Base-by-base conservation (phyloP, 2,329 filamentous ascomycete genomes). In the Stachybotrys elegans region DNA sequence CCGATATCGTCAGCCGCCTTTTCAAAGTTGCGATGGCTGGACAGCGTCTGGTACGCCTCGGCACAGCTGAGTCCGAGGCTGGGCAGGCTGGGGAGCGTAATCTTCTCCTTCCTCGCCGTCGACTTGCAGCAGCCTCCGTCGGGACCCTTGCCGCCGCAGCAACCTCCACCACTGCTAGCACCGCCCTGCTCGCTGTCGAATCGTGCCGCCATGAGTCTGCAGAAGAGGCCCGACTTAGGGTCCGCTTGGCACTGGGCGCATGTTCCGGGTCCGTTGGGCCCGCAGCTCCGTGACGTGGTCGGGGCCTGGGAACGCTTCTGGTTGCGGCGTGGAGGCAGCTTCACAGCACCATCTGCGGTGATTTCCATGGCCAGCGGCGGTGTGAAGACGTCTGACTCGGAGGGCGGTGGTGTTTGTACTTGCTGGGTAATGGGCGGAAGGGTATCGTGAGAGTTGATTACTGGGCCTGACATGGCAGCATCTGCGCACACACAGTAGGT, bases 401-500 rank as follows among this genome's bases (percentile, higher is more conserved):
- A 78, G 2, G 76, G 75, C 6, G 78, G 78, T 11, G 78, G 78
- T 3, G 78, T 81, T 48, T 76, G 72, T 22, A 69, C 73, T 61
- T 78, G 76, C 49, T 70, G 63, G 12, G 59, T 70, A 42, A 69
- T 59, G 21, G 67, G 64, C 22, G 68, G 65, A 6, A 70, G 62
- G 2, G 65, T 61, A 32, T 71, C 67, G 13, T 67, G 58, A 34
- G 62, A 61, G 12, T 67, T 63, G 53, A 68, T 65, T 41, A 66
- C 63, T 1, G 68, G 63, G 23, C 63, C 65, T 9, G 60, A 62
- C 48, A 69, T 59, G 20, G 69, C 65, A 17, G 69, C 65, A 51
- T 91, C 87, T 20, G 86, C 87, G 62, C 88, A 93, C 51, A 90
- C 81, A 58, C 88, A 93, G 54, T 88, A 88, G 1, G 84, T 90